Evolutionary conservation across 805 yeast genomes (phyloP).

Genomic region (Candida andamanensis): DNA sequence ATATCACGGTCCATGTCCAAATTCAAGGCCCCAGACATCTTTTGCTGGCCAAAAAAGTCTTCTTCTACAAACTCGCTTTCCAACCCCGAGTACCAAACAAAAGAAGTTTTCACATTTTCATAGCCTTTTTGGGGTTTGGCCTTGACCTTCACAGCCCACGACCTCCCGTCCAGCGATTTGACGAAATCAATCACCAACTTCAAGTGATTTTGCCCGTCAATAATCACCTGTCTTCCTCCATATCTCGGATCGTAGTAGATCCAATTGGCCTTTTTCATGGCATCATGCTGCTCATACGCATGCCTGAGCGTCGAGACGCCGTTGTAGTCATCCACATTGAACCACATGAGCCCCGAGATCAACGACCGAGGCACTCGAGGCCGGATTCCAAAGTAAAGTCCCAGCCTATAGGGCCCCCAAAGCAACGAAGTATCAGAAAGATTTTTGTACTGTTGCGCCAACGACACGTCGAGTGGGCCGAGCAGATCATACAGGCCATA

Average conservation of each 20-base stretch:
- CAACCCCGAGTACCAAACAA: slow-evolving; percentile 75
- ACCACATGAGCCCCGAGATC: slow-evolving; percentile 85
- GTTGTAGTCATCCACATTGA: slow-evolving; percentile 52
- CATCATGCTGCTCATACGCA: slow-evolving; percentile 67
- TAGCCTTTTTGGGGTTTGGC: slow-evolving; percentile 56
- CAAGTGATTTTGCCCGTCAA: slow-evolving; percentile 60
- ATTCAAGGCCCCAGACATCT: slow-evolving; percentile 6
- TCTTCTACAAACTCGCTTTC: slow-evolving; percentile 44
- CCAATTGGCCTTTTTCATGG: slow-evolving; percentile 78
- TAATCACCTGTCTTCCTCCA: slow-evolving; percentile 78
- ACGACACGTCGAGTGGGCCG: slow-evolving; percentile 9
- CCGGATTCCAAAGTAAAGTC: slow-evolving; percentile 77
- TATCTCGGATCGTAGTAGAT: slow-evolving; percentile 75
- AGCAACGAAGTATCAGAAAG: slow-evolving; percentile 24
- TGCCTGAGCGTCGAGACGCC: slow-evolving; percentile 63
- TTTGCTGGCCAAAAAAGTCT: slow-evolving; percentile 9
- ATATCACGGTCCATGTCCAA: slow-evolving; percentile 15
- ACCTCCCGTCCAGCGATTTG: slow-evolving; percentile 61
- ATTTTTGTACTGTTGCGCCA: slow-evolving; percentile 14
- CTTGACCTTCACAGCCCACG: slow-evolving; percentile 75
- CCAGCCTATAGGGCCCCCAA: slow-evolving; percentile 95
- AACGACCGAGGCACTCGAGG: slow-evolving; percentile 78
- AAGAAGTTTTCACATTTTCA: slow-evolving; percentile 49
- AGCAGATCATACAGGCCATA: too few relatives aligned
- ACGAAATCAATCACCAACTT: slow-evolving; percentile 68